These are phyloP conservation scores for Phytophthora europaea DNA, from an alignment of 352 stramenopile species.

Conservation along the genomic window DNA sequence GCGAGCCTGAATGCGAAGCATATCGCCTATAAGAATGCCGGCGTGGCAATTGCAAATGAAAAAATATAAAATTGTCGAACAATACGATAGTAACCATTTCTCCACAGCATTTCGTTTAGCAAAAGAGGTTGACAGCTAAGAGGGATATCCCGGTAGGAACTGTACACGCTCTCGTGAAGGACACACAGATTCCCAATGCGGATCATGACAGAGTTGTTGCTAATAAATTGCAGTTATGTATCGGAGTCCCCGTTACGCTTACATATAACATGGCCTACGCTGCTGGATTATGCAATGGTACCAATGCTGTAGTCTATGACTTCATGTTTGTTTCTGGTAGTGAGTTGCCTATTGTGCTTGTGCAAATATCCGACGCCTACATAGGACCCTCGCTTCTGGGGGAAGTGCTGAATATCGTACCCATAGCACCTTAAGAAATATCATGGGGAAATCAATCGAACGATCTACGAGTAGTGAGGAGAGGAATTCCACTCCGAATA, in stretches of 20 bases:
- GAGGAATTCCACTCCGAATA: background rate
- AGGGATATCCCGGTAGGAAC: background rate
- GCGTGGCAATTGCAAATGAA: background rate
- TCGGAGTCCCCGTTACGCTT: background rate
- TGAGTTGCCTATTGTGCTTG: background rate
- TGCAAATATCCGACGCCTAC: background rate
- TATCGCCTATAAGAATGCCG: background rate
- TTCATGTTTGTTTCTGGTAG: slow-evolving; percentile 2
- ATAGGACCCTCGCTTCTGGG: background rate
- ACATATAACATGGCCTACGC: background rate
- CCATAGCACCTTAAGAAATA: background rate
- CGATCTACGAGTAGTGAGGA: background rate
- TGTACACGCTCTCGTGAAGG: background rate
- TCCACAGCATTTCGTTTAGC: background rate
- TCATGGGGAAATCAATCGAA: slow-evolving; percentile 1
- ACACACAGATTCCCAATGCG: background rate
- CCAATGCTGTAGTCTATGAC: background rate
- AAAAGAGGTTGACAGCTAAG: slow-evolving; percentile 1
- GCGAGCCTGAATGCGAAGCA: background rate
- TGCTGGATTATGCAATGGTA: background rate
- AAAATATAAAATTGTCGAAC: background rate
- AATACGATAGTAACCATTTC: background rate
- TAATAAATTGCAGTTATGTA: background rate
- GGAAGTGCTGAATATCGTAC: background rate
- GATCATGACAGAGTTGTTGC: background rate